Conservation (phyloP, 805 yeast species). For the Candida alai region DNA sequence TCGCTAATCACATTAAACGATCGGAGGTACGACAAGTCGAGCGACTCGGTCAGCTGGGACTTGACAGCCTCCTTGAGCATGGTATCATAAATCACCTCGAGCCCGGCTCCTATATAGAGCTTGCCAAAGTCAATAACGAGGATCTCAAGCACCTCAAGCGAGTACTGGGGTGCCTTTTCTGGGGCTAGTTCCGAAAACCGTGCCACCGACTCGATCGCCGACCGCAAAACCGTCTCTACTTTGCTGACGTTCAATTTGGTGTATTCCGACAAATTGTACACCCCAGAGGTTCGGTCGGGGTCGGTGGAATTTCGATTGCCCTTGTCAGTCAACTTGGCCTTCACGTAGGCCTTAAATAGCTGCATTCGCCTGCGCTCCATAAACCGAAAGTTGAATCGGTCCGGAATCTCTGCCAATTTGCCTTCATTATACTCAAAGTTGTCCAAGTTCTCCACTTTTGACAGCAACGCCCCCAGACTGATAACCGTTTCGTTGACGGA, state of each 20-base stretch:
- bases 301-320: conserved; percentile 27
- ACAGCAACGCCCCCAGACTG: conserved; percentile 31
- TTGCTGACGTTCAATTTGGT: conserved; percentile 36
- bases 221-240: conserved; percentile 62
- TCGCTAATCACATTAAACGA: conserved; percentile 54
- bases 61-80: conserved; percentile 33
- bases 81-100: conserved; percentile 62
- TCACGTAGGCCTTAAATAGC: conserved; percentile 54
- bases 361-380: conserved; percentile 44
- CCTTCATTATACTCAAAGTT: conserved; percentile 20
- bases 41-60: conserved; percentile 18
- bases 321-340: conserved; percentile 28
- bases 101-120: conserved; percentile 67
- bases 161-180: conserved; percentile 53
- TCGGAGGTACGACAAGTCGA: conserved; percentile 46
- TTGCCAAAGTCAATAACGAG: conserved; percentile 68
- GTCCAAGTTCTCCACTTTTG: conserved; percentile 31
- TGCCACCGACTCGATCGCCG: conserved; percentile 73
- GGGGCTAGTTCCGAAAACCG: conserved; percentile 74
- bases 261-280: conserved; percentile 19
- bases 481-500: conserved; percentile 30
- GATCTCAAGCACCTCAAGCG: conserved; percentile 64
- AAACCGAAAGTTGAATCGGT: conserved; percentile 27
- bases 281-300: conserved; percentile 1
- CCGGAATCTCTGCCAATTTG: conserved; percentile 13